phyloP scores from a whole-genome alignment of 1,139 yeast genomes.

The Saccharomycopsis phalli region DNA sequence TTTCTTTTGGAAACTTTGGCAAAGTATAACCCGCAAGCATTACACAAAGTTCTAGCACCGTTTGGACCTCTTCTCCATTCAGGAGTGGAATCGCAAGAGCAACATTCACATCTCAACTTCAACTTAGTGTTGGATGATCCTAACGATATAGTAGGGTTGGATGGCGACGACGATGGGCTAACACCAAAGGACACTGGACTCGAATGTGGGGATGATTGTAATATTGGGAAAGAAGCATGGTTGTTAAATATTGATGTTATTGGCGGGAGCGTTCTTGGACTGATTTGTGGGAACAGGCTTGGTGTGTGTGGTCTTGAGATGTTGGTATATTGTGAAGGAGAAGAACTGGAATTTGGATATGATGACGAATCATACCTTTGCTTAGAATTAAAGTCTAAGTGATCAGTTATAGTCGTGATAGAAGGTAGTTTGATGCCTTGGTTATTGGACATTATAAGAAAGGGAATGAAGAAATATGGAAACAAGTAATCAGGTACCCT shows the following conservation, averaged over 20 bases:
- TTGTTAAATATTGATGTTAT: constrained; percentile 2
- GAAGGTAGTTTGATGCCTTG: constrained; percentile 8
- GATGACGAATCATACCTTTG: background rate
- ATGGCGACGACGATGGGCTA: background rate
- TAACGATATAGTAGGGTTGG: background rate
- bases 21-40: constrained; percentile 82
- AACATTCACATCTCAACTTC: constrained; percentile 43
- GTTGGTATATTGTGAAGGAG: constrained; percentile 1
- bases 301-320: constrained; percentile 5
- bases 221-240: background rate
- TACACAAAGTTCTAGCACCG: constrained; percentile 77
- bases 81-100: constrained; percentile 78
- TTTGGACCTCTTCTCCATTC: constrained; percentile 91
- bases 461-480: no score
- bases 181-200: background rate
- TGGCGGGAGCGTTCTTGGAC: constrained; percentile 8
- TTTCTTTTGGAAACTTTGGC: constrained; percentile 62
- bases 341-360: background rate
- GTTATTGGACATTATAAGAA: no score
- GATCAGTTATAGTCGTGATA: constrained; percentile 5
- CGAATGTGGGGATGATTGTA: background rate
- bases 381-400: constrained; percentile 3
- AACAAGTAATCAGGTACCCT: no score
- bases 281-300: constrained; percentile 1
- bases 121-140: constrained; percentile 2